Evolutionary conservation across 2,329 filamentous ascomycete genomes (phyloP), one percentile per base, ranked within the genome.

Genomic region (Pseudogymnoascus sp.): DNA sequence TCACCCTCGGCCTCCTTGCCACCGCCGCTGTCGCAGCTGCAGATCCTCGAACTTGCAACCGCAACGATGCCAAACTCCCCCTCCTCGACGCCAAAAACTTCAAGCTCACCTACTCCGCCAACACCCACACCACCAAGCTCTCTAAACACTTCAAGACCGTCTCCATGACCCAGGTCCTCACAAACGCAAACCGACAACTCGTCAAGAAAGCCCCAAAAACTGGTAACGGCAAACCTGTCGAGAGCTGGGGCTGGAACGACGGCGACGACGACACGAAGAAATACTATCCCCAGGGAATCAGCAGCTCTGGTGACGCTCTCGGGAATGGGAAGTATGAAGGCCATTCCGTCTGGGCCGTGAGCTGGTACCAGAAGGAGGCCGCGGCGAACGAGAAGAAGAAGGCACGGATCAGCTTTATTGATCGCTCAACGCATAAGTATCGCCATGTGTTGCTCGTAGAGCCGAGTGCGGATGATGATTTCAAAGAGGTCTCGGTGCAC

Each of bases 231-330:
- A 55, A 55, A 8, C 25, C 25, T 7, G 5, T 55, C 1, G 49
- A 55, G 49, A 55, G 25, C 28, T 55, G 49, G 49, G 70, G 69
- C 40, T 71, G 69, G 25, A 55, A 55, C 49, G n/a, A 18, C 35
- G 69, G 73, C 52, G 74, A 75, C 63, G 60, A 68, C 43, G 66
- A 68, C 31, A 75, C 73, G 0, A 66, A 60, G 3, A 72, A 75
- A 62, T 76, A 73, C 73, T 59, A 69, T 16, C 74, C 74, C 1
- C 74, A 75, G 55, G 74, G 74, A 5, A 70, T 76, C 23, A 71
- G 69, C n/a, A 71, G 71, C 23, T 72, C 74, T 1, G 71, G 69
- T 1, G 74, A 75, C 62, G 72, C 74, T 1, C 62, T 69, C 14
- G 69, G 67, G 4, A 64, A 60, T 1, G 74, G 74, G 3, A 72